Conservation (phyloP, 2,329 filamentous ascomycete genomes). For the Chrysoporthe austroafricana region DNA sequence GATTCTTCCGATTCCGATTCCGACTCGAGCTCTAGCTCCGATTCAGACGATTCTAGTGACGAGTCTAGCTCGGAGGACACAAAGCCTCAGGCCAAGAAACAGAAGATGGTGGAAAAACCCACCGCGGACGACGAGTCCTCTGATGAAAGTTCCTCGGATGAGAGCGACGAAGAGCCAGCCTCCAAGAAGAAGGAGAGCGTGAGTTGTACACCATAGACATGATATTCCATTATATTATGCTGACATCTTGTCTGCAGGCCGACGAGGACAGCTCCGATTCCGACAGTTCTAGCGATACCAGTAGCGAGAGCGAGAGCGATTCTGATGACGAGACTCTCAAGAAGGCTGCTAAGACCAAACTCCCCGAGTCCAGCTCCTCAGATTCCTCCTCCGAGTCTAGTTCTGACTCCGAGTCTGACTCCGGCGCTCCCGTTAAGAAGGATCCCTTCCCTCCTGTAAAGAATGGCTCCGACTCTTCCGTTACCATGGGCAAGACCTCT, state of each 20-base stretch:
- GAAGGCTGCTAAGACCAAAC: conserved; percentile 35
- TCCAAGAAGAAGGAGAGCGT: conserved; percentile 21
- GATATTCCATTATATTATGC: background rate
- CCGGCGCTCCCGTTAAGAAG: conserved; percentile 35
- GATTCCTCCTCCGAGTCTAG: conserved; percentile 46
- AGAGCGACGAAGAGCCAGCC: conserved; percentile 2
- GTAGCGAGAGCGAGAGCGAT: conserved; percentile 42
- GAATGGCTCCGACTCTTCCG: conserved; percentile 45
- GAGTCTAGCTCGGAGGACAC: conserved; percentile 51
- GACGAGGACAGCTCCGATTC: conserved; percentile 36
- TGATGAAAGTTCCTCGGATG: conserved; percentile 34
- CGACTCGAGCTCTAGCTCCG: conserved; percentile 36
- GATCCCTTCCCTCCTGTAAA: conserved; percentile 29
- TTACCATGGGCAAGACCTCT: conserved; percentile 58
- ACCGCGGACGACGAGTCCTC: conserved; percentile 35
- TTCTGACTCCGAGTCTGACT: conserved; percentile 48
- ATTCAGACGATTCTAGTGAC: conserved; percentile 37
- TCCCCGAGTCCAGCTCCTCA: conserved; percentile 39
- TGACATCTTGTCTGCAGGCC: background rate
- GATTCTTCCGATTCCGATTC: conserved; percentile 43
- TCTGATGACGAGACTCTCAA: conserved; percentile 28
- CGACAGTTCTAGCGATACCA: conserved; percentile 36
- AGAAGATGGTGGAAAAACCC: conserved; percentile 46
- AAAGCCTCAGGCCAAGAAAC: conserved; percentile 57
- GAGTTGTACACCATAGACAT: background rate